phyloP scores from a whole-genome alignment of 2,329 filamentous ascomycete species.

The Ceratocystis huliohia region DNA sequence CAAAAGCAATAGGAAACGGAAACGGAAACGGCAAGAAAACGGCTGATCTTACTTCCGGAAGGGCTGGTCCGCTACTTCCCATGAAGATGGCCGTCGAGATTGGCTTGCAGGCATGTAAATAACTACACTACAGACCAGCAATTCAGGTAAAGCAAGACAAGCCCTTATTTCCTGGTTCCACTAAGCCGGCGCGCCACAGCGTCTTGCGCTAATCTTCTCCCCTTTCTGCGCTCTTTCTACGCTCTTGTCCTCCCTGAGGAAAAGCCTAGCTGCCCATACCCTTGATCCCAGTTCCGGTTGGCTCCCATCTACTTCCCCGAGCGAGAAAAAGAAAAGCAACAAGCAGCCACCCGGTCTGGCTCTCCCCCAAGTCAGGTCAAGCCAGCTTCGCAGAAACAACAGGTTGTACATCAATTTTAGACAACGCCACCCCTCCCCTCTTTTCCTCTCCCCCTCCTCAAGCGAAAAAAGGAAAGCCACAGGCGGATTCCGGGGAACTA shows the following conservation, averaged over 20 bases:
- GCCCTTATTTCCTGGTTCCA: background rate
- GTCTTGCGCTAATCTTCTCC: background rate
- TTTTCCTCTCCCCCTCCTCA: background rate
- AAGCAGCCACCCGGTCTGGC: background rate
- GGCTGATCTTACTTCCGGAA: background rate
- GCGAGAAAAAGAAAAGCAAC: background rate
- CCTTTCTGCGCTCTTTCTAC: too few species aligned
- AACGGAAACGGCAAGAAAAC: background rate
- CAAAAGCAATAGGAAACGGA: background rate
- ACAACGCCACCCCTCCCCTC: background rate
- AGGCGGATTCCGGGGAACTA: conserved; percentile 1
- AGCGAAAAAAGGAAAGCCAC: background rate
- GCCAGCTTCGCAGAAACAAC: background rate
- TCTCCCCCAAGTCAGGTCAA: background rate
- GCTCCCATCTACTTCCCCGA: background rate
- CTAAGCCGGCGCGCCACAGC: background rate
- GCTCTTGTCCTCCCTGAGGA: too few species aligned
- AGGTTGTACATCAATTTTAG: background rate
- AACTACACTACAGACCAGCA: too few species aligned
- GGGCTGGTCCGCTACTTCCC: background rate
- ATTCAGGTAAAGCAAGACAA: background rate
- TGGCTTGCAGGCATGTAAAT: background rate
- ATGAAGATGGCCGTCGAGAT: background rate
- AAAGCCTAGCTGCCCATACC: background rate
- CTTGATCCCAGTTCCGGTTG: conserved; percentile 3